A percentile compares a stretch with the other conserved stretches of the same genome.
Evolutionary conservation across 2,329 filamentous ascomycete genomes (phyloP).

Genomic region (Stachybotrys elegans): DNA sequence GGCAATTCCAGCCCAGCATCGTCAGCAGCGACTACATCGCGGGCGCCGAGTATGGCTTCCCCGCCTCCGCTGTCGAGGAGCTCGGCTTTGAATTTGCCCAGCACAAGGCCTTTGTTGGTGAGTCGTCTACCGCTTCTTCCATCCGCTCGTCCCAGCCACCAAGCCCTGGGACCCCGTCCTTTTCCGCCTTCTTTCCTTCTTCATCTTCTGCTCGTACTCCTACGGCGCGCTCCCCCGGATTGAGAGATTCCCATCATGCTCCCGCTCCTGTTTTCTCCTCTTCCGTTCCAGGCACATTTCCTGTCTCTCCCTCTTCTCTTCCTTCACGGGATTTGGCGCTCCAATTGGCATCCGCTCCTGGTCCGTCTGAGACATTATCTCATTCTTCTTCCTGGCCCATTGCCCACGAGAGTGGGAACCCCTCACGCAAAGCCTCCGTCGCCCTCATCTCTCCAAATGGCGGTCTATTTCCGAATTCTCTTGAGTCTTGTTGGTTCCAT

Average conservation of each 20-base stretch:
- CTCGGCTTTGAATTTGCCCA: slow-evolving; percentile 44
- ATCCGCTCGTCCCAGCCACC: slow-evolving; percentile 4
- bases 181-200: slow-evolving; percentile 18
- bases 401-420: slow-evolving; percentile 9
- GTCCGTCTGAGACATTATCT: slow-evolving; percentile 21
- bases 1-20: slow-evolving; percentile 61
- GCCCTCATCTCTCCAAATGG: slow-evolving; percentile 14
- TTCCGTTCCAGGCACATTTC: slow-evolving; percentile 26
- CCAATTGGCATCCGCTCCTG: slow-evolving; percentile 11
- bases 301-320: slow-evolving; percentile 43
- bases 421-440: slow-evolving; percentile 13
- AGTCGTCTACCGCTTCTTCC: slow-evolving; percentile 31
- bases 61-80: slow-evolving; percentile 45
- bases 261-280: slow-evolving; percentile 4
- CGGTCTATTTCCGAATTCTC: slow-evolving; percentile 16
- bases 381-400: slow-evolving; percentile 12
- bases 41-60: slow-evolving; percentile 50
- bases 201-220: slow-evolving; percentile 16
- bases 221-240: slow-evolving; percentile 3
- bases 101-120: slow-evolving; percentile 52
- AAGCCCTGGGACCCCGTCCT: neutral
- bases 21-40: slow-evolving; percentile 52
- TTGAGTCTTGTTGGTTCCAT: slow-evolving; percentile 7
- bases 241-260: neutral
- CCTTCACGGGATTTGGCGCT: slow-evolving; percentile 23